Conservation (phyloP, 495 filamentous ascomycete species). For the Neurospora sp. region DNA sequence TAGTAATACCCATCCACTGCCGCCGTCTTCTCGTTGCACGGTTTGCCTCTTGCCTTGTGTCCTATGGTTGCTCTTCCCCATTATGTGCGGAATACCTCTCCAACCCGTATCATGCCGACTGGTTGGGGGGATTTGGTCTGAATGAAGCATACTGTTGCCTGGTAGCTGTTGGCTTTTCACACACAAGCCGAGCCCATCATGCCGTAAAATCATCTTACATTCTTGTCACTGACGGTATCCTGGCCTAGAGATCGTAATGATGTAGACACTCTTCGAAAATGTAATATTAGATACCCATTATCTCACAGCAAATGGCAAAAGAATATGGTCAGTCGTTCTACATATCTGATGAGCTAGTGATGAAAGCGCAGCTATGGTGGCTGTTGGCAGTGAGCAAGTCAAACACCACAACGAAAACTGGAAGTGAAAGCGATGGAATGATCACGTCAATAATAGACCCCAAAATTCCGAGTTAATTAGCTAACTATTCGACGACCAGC, state of each 20-base stretch:
- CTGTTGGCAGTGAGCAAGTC: not conserved
- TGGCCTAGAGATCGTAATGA: too few species aligned
- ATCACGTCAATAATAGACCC: not conserved
- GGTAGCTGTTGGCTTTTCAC: too few species aligned
- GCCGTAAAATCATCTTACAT: too few species aligned
- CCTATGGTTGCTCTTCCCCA: not conserved
- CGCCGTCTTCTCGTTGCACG: not conserved
- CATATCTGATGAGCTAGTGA: too few species aligned
- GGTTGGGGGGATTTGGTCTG: too few species aligned
- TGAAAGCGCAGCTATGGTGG: not conserved
- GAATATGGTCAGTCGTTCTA: not conserved
- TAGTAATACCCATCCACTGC: not conserved
- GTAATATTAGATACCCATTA: too few species aligned
- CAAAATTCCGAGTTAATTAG: not conserved
- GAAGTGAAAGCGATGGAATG: not conserved
- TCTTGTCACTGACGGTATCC: too few species aligned
- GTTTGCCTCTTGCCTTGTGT: not conserved
- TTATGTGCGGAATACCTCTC: not conserved
- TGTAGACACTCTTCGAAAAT: too few species aligned
- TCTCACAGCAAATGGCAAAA: not conserved
- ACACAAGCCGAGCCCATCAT: too few species aligned
- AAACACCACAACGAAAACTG: too few species aligned
- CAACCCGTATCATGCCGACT: too few species aligned
- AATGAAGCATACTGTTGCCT: too few species aligned
- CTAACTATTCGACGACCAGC: not conserved